Evolutionary conservation across 2,329 filamentous ascomycete genomes (phyloP), one percentile per base, ranked within the genome.

Genomic region (Aquanectria penicillioides): DNA sequence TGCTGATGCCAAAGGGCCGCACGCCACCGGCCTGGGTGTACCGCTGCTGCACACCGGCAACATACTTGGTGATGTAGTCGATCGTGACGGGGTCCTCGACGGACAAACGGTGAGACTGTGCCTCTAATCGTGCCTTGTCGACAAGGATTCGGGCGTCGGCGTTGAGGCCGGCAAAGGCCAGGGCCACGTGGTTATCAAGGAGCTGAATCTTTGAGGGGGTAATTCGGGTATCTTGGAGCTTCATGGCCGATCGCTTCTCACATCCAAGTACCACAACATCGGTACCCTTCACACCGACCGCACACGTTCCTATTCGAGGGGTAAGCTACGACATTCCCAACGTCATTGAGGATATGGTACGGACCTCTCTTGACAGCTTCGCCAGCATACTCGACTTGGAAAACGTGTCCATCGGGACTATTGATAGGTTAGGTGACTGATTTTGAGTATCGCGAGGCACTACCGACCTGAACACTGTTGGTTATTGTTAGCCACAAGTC

Each of bases 21-120:
- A 99, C 95, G 85, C 95, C 95, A 82, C 95, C 95, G 73, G 93
- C 97, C 84, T 99, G 95, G 43, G 95, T 99, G 85, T 99, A 99
- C 78, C 93, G 89, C 84, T 99, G 95, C 84, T 99, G 95, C 69
- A 99, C 95, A 56, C 94, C 92, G 51, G 95, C 95, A 64, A 99
- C 91, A 74, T 98, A 97, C 83, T 99, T 98, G 73, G 95, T 98
- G 75, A 99, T 97, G 85, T 99, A 99, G 81, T 99, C 95, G 78
- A 99, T 96, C 63, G 92, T 94, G 67, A 97, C 93, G 54, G 95
- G 94, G 76, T 99, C 96, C 77, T 99, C 95, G 58, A 99, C 93
- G 5, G 95, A 98, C 71, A 99, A 84, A 65, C 95, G 91, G 82
- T 99, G 95, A 69, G 93, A 97, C 81, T 99, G 95, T 44, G 95